Evolutionary conservation across 2,329 filamentous ascomycete species (phyloP), one percentile per base, ranked within the genome.

Genomic region (Tolypocladium sp.): DNA sequence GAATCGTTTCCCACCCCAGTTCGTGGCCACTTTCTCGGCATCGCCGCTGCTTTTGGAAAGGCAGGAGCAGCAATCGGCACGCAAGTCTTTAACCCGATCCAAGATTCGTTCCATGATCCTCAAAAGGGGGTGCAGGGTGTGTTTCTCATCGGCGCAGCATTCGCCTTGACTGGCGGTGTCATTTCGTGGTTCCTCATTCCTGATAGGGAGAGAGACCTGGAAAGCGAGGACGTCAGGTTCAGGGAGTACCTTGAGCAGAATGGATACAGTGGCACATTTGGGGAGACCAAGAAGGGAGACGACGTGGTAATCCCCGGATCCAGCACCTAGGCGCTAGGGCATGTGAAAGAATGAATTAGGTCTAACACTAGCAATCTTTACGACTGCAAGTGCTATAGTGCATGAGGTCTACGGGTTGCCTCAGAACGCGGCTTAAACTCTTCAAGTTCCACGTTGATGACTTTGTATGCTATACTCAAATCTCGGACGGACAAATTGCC

Each of bases 1-100:
- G 80, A 82, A 64, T 73, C 76, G 1, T 82, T 79, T 60, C 75
- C 79, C 0, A 82, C 79, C 0, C 76, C 77, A 0, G 75, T 81
- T 0, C 71, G 79, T 12, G 80, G 80, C 0, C 78, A 76, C 15
- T 79, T 78, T 58, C 79, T 80, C 40, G 79, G 79, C 0, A 66
- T 81, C 10, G 77, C 77, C 1, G 79, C 79, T 0, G 80, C 78
- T 0, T 65, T 82, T 13, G 79, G 79, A 0, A 82, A 82, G 63
- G 74, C 77, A 0, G 79, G 79, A 0, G 80, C 79, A 0, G 80
- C 79, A 0, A 68, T 82, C 9, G 80, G 79, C 0, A 82, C 78
- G 0, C 66, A 66, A 35, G 63, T 66, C 20, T 63, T 64, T 35
- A 64, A 57, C 4, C 61, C 64, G 3, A 62, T 64, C 15, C 62